phyloP scores from a whole-genome alignment of 2,329 filamentous ascomycete genomes.

The Metarhizium humberi region DNA sequence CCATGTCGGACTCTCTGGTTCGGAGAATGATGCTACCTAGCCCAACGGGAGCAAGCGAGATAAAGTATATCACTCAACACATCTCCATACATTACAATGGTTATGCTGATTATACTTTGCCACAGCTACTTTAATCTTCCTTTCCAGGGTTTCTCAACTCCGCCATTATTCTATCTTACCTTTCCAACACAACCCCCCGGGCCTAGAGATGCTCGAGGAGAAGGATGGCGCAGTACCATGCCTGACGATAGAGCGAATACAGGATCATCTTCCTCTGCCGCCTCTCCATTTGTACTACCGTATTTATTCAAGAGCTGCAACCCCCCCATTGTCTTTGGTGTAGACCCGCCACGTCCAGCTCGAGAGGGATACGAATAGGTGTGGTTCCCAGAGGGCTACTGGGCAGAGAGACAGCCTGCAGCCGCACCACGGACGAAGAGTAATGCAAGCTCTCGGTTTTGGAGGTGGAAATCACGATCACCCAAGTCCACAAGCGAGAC shows the following conservation, averaged over 20 bases:
- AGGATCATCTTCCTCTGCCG: neutral
- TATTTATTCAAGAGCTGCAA: neutral
- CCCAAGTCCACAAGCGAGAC: conserved; percentile 26
- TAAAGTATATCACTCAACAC: conserved; percentile 12
- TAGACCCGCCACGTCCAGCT: conserved; percentile 47
- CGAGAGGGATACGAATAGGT: conserved; percentile 50
- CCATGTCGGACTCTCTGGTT: conserved; percentile 12
- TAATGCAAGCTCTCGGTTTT: conserved; percentile 24
- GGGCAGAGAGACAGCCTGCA: conserved; percentile 44
- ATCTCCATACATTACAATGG: conserved; percentile 1
- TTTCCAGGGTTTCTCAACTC: conserved; percentile 6
- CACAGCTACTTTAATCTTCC: conserved; percentile 24
- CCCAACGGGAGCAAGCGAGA: conserved; percentile 8
- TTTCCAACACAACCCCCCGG: conserved; percentile 6
- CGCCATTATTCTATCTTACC: conserved; percentile 11
- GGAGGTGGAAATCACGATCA: conserved; percentile 32
- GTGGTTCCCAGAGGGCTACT: conserved; percentile 53
- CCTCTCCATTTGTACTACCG: neutral
- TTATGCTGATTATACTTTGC: neutral
- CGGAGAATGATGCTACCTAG: conserved; percentile 1
- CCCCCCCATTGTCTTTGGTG: conserved; percentile 13
- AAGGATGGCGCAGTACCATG: conserved; percentile 5
- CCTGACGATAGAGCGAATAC: neutral
- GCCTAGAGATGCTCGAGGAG: neutral
- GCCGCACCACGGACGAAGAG: conserved; percentile 19